These are phyloP conservation scores for Lupinus albus DNA, from an alignment of 306 rosid genomes.

Conservation along the genomic window DNA sequence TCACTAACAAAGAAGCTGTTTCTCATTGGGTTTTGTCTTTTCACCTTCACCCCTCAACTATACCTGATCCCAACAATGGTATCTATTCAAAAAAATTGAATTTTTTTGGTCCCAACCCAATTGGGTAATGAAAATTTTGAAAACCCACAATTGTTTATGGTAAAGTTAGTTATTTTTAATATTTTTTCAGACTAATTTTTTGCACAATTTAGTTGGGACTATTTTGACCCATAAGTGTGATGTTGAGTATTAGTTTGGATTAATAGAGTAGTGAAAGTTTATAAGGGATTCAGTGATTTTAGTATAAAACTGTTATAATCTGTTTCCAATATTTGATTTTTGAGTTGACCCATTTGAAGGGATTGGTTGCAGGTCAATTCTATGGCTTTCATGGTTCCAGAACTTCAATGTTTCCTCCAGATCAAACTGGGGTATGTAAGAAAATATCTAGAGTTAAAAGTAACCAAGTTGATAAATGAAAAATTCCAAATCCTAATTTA, in stretches of 20 bases:
- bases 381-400: constrained; percentile 86
- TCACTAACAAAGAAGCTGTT: constrained; percentile 66
- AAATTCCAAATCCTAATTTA: too few species aligned
- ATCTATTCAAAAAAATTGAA: constrained; percentile 50
- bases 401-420: constrained; percentile 68
- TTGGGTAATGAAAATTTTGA: too few species aligned
- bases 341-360: constrained; percentile 27
- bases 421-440: constrained; percentile 60
- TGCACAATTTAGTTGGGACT: too few species aligned
- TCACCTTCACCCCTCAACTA: constrained; percentile 59
- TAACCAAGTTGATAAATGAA: too few species aligned
- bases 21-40: constrained; percentile 84
- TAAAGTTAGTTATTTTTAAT: too few species aligned
- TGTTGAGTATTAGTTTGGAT: too few species aligned
- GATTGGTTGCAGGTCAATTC: constrained; percentile 68
- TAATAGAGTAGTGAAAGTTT: too few species aligned
- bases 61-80: constrained; percentile 54
- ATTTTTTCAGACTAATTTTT: too few species aligned
- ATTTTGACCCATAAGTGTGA: too few species aligned
- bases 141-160: too few species aligned
- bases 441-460: neutral
- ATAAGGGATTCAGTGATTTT: too few species aligned
- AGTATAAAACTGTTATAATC: neutral
- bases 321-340: constrained; percentile 27
- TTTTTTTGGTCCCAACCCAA: too few species aligned